Percentiles rank a stretch among this genome's conserved stretches.
These are phyloP conservation scores for Fusarium drepaniforme DNA, from an alignment of 2,329 filamentous ascomycete genomes.

Conservation along the genomic window DNA sequence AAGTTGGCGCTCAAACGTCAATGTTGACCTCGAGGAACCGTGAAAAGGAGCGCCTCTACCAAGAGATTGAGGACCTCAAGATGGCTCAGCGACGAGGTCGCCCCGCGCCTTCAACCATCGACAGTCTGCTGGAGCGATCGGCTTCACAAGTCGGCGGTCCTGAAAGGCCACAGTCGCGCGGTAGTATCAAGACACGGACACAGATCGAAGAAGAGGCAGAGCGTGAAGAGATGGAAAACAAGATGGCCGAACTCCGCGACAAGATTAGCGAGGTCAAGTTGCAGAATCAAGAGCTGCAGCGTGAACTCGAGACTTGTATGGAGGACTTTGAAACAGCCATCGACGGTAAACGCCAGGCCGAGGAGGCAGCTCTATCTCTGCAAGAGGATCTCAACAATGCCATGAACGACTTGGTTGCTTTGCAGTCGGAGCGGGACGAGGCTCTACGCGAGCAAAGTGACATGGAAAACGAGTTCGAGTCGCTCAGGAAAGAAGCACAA, in stretches of 20 bases:
- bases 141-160: slow-evolving; percentile 82
- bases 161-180: slow-evolving; percentile 79
- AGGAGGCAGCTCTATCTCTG: slow-evolving; percentile 70
- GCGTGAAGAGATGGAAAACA: slow-evolving; percentile 87
- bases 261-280: slow-evolving; percentile 88
- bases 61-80: slow-evolving; percentile 97
- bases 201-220: slow-evolving; percentile 76
- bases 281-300: slow-evolving; percentile 88
- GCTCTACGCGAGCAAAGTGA: slow-evolving; percentile 75
- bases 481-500: slow-evolving; percentile 72
- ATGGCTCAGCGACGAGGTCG: slow-evolving; percentile 82
- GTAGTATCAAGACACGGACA: slow-evolving; percentile 77
- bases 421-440: slow-evolving; percentile 90
- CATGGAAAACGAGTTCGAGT: slow-evolving; percentile 71
- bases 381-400: slow-evolving; percentile 86
- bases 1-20: slow-evolving; percentile 94
- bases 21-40: slow-evolving; percentile 97
- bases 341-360: slow-evolving; percentile 70
- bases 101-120: slow-evolving; percentile 74
- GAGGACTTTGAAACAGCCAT: slow-evolving; percentile 83
- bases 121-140: slow-evolving; percentile 94
- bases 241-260: slow-evolving; percentile 86
- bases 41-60: slow-evolving; percentile 93
- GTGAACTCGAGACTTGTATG: slow-evolving; percentile 83
- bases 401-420: slow-evolving; percentile 81